Evolutionary conservation across 1,284 basidiomycete species (phyloP), one percentile per base, ranked within the genome.

Genomic region (Coriolopsis trogii): DNA sequence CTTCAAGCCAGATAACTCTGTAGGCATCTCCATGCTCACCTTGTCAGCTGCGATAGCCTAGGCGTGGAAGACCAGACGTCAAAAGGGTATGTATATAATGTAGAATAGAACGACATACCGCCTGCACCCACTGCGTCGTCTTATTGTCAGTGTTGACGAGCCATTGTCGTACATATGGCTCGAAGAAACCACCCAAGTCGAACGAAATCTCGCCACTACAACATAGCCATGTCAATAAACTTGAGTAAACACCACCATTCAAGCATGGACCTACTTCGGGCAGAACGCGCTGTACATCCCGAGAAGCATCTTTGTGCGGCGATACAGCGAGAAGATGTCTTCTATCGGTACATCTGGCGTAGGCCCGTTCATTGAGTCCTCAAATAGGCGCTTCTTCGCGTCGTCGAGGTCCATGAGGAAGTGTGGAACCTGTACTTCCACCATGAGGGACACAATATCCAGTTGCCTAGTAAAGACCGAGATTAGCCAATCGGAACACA

Each of bases 81-180:
- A 54, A 45, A 20, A 33, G n/a, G n/a, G n/a, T n/a, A 25, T 41
- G 33, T 3, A 34, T 34, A 3, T 6, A 0, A 18, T n/a, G 33
- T 16, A 34, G 33, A n/a, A 15, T 33, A 47, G 55, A 38, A 59
- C 49, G 1, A 43, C 89, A 69, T 58, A 92, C 91, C 55, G 89
- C 87, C 67, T 95, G 83, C 3, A 98, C 95, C 97, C 97, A 99
- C 61, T 95, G 89, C 37, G 81, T 79, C 5, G 96, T 98, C 74
- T 94, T 98, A 53, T 77, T 82, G 59, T 96, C 93, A 0, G 93
- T 97, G 55, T 89, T 87, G n/a, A 84, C 66, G 7, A 99, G 73
- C 96, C 96, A 99, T 56, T 91, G 85, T 4, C 85, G 80, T 9
- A 98, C 91, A 67, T 93, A 94, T 2, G 90, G 85, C 67, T 92